Evolutionary conservation across 108 stramenopile species (phyloP).

Genomic region (Cyclotella atomus): DNA sequence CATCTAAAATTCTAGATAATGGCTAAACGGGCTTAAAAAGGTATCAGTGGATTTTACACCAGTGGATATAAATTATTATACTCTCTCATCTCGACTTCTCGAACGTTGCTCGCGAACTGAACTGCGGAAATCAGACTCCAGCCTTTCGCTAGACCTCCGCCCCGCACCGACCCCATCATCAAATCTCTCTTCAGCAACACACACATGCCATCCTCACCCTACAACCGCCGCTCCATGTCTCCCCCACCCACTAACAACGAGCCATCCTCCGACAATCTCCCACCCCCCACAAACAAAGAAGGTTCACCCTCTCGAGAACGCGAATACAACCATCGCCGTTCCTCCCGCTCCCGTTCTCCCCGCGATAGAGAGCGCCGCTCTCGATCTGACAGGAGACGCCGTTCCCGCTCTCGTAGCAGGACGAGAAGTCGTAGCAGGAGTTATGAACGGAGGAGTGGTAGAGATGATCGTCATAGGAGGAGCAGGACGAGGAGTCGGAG

Average conservation of each 20-base stretch:
- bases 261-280: background rate
- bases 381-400: slow-evolving; percentile 4
- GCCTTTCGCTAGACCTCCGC: too few species aligned
- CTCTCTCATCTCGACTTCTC: too few species aligned
- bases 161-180: too few species aligned
- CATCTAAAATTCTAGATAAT: too few species aligned
- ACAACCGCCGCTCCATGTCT: slow-evolving; percentile 15
- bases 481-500: slow-evolving; percentile 26
- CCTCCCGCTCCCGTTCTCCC: slow-evolving; percentile 14
- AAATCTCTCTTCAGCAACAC: too few species aligned
- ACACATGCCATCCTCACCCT: slow-evolving; percentile 9
- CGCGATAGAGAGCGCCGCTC: background rate
- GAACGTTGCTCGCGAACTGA: too few species aligned
- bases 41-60: too few species aligned
- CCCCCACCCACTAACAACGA: slow-evolving; percentile 3
- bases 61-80: too few species aligned
- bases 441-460: slow-evolving; percentile 13
- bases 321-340: background rate
- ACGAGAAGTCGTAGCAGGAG: slow-evolving; percentile 10
- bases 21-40: too few species aligned
- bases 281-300: background rate
- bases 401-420: slow-evolving; percentile 17
- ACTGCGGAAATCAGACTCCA: too few species aligned
- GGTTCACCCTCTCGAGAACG: slow-evolving; percentile 11
- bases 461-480: slow-evolving; percentile 5